phyloP scores from a whole-genome alignment of 1,284 basidiomycete species.

The Tylopilus sp. region DNA sequence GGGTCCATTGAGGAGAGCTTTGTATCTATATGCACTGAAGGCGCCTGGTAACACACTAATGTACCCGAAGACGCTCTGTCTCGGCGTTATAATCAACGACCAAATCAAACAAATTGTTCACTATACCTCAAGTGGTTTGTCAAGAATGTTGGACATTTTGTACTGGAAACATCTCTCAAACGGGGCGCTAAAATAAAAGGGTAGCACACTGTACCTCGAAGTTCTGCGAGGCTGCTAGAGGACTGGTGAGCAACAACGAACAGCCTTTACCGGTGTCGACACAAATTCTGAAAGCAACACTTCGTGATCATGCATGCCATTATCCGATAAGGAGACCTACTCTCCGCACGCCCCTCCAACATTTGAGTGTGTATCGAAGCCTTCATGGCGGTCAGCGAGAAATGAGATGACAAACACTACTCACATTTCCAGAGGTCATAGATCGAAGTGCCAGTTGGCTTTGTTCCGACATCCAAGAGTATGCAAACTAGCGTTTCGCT shows the following conservation, averaged over 20 bases:
- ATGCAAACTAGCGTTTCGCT: constrained; percentile 56
- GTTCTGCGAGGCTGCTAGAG: constrained; percentile 87
- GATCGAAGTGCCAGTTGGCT: constrained; percentile 88
- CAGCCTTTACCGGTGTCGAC: constrained; percentile 80
- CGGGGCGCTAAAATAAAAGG: background rate
- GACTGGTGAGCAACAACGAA: constrained; percentile 74
- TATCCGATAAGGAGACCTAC: constrained; percentile 39
- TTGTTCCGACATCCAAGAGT: constrained; percentile 89
- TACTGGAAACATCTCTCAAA: constrained; percentile 43
- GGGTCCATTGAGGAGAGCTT: constrained; percentile 74
- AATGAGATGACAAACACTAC: constrained; percentile 15
- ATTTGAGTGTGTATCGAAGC: constrained; percentile 84
- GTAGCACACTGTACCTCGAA: constrained; percentile 56
- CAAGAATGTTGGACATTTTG: constrained; percentile 90
- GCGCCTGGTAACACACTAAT: constrained; percentile 88
- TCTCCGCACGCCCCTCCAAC: constrained; percentile 96
- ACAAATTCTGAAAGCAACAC: constrained; percentile 54
- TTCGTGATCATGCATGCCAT: background rate
- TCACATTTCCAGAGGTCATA: constrained; percentile 92
- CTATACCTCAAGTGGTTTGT: constrained; percentile 81
- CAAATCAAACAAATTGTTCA: background rate
- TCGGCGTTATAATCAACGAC: background rate
- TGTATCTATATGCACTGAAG: constrained; percentile 89
- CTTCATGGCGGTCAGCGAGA: constrained; percentile 34
- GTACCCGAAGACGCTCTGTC: constrained; percentile 81